These are phyloP conservation scores for Pseudogymnoascus sp. DNA, from an alignment of 2,329 filamentous ascomycete species.

Conservation along the genomic window DNA sequence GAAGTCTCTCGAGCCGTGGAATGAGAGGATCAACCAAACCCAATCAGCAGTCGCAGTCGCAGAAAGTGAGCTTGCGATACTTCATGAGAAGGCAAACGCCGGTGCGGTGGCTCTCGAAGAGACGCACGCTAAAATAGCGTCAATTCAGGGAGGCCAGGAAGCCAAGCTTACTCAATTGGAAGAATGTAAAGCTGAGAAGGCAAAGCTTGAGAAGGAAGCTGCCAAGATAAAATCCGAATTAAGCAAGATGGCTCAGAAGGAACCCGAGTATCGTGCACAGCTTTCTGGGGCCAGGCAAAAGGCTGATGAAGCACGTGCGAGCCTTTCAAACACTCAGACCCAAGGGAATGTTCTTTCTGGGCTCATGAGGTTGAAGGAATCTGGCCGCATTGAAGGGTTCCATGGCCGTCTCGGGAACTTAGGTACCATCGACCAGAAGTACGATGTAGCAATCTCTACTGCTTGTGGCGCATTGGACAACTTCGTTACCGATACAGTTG, in stretches of 20 bases:
- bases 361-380: constrained; percentile 90
- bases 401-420: constrained; percentile 92
- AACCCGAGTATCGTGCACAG: constrained; percentile 74
- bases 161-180: constrained; percentile 70
- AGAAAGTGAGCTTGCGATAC: constrained; percentile 86
- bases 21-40: constrained; percentile 93
- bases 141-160: constrained; percentile 63
- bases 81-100: constrained; percentile 82
- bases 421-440: constrained; percentile 85
- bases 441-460: constrained; percentile 96
- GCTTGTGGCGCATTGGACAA: constrained; percentile 89
- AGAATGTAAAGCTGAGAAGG: constrained; percentile 65
- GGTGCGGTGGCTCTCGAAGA: constrained; percentile 80
- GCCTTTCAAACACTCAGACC: constrained; percentile 80
- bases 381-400: constrained; percentile 93
- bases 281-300: constrained; percentile 88
- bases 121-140: constrained; percentile 67
- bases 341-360: constrained; percentile 88
- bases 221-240: constrained; percentile 66
- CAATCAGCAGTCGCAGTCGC: constrained; percentile 90
- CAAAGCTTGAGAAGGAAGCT: constrained; percentile 65
- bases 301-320: constrained; percentile 90
- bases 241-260: constrained; percentile 63
- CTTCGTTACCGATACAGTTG: constrained; percentile 93
- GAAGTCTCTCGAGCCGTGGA: constrained; percentile 92